These are phyloP conservation scores for Nicotiana attenuata DNA, from an alignment of 257 asterid species.

Conservation along the genomic window DNA sequence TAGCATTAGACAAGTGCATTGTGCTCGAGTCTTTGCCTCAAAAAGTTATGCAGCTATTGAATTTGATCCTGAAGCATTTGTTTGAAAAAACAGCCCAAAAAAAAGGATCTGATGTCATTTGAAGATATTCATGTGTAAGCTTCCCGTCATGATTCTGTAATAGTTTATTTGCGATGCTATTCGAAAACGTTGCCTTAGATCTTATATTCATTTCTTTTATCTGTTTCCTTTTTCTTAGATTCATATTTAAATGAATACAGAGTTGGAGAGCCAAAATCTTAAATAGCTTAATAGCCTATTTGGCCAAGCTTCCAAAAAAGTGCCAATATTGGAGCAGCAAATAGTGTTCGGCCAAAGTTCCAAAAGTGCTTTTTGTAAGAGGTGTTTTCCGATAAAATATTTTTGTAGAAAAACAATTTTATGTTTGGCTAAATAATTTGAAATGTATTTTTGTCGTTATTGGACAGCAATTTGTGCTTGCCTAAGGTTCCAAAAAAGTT, in stretches of 20 bases:
- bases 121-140: not conserved
- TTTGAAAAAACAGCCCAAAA: not conserved
- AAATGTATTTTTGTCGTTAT: too few species aligned
- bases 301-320: too few species aligned
- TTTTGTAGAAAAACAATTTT: too few species aligned
- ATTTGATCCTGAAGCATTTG: not conserved
- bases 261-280: not conserved
- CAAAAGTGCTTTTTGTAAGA: too few species aligned
- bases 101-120: not conserved
- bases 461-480: too few species aligned
- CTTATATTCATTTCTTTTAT: not conserved
- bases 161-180: not conserved
- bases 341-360: too few species aligned
- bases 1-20: not conserved
- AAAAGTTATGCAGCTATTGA: not conserved
- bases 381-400: too few species aligned
- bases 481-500: too few species aligned
- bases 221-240: not conserved
- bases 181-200: not conserved
- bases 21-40: not conserved
- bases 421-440: too few species aligned
- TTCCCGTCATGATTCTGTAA: not conserved
- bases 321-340: too few species aligned
- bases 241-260: not conserved
- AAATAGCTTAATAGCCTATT: too few species aligned